Base-by-base conservation (phyloP, 2,329 filamentous ascomycete genomes). In the Fusarium euwallaceae region DNA sequence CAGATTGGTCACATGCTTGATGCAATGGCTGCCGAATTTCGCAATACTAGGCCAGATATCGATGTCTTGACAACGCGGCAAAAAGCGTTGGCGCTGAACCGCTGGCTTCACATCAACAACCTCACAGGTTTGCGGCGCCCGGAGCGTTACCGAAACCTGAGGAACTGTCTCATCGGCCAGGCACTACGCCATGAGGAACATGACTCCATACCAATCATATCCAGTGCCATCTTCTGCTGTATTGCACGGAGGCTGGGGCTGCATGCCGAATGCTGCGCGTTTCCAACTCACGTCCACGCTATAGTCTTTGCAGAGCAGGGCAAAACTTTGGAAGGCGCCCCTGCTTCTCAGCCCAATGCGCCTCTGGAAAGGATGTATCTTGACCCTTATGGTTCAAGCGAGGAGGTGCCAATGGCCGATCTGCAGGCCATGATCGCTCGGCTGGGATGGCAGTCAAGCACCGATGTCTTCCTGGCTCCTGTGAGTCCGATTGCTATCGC, bases 101-200 rank as follows among this genome's bases (percentile, higher is more conserved):
- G 84, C 10, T 98, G 93, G 87, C 84, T 98, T 53, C 90, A 92
- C 65, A 81, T 83, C 4, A 88, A 91, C 41, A 91, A 93, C 64
- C 88, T 97, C 74, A 90, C 90, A 1, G 95, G 95, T 53, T 88
- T 95, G 66, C 86, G 88, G n/a, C 84, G 90, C n/a, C 85, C 87
- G 6, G 89, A 91, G 9, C 81, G 86, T 64, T 98, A 97, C 80
- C 91, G 94, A 76, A 92, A 93, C 68, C 84, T 98, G 67, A 91
- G 94, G 71, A 97, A 98, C 82, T 97, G 94, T 77, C 94, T 98
- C 77, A 91, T 99, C 66, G 95, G 95, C 11, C 87, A 97, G 71
- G 94, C 94, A 5, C 86, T 98, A 51, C 91, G 90, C 39, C 91
- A 93, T 60, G 84, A 89, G 8, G 88, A 89, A 0, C 95, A 97